Percentiles rank a stretch among this genome's conserved stretches.
phyloP scores from a whole-genome alignment of 495 filamentous ascomycete species.

The Entonaema liquescens region DNA sequence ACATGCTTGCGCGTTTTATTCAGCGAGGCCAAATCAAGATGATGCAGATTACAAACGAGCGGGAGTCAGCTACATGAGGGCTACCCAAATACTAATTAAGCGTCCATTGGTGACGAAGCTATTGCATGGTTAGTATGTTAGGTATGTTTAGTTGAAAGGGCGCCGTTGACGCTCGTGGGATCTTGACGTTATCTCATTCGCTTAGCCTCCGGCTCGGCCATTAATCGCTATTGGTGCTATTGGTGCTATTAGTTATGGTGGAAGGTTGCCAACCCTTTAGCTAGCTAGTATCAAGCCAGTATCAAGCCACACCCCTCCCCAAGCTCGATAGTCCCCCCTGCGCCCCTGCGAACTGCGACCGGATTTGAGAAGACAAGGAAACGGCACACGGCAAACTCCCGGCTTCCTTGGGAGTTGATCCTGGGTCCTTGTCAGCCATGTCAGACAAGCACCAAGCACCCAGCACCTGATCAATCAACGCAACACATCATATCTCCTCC shows the following conservation, averaged over 20 bases:
- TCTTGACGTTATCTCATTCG: slow-evolving; percentile 54
- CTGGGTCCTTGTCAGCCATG: slow-evolving; percentile 31
- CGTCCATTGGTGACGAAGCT: slow-evolving; percentile 9
- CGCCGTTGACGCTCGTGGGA: slow-evolving; percentile 50
- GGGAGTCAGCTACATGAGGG: slow-evolving; percentile 12
- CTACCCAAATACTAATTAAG: slow-evolving; percentile 10
- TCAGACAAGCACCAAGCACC: slow-evolving; percentile 24
- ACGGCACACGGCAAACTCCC: slow-evolving; percentile 19
- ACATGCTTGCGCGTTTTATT: slow-evolving; percentile 5
- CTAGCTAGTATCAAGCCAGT: slow-evolving; percentile 14
- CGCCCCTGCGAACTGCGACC: slow-evolving; percentile 15
- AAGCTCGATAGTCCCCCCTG: neutral
- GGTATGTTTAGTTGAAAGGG: slow-evolving; percentile 30
- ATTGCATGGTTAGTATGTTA: slow-evolving; percentile 19
- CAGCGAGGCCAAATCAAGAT: slow-evolving; percentile 1
- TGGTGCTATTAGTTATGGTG: slow-evolving; percentile 28
- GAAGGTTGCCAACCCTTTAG: slow-evolving; percentile 1
- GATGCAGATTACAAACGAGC: slow-evolving; percentile 15
- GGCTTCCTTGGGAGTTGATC: slow-evolving; percentile 6
- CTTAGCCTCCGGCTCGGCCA: slow-evolving; percentile 23
- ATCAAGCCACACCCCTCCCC: slow-evolving; percentile 27
- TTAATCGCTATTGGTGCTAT: slow-evolving; percentile 9
- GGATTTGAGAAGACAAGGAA: slow-evolving; percentile 31
- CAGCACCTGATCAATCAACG: slow-evolving; percentile 34
- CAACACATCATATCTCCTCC: slow-evolving; percentile 7